Conservation (phyloP, 768 basidiomycete species). For the Agaricus subrufescens region DNA sequence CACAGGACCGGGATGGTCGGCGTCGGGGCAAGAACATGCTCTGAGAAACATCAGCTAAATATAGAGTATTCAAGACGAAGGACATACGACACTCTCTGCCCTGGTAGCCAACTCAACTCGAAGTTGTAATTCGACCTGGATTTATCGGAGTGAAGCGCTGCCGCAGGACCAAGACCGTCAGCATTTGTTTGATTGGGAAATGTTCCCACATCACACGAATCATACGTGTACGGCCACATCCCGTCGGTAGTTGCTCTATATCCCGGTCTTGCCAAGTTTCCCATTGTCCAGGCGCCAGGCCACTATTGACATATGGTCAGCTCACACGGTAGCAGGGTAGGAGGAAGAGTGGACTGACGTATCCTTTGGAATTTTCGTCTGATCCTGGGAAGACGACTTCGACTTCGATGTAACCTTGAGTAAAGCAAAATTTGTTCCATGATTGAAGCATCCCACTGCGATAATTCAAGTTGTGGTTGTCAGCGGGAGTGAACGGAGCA, state of each 20-base stretch:
- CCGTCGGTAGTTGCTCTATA: conserved; percentile 80
- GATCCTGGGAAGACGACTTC: conserved; percentile 55
- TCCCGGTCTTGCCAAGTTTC: conserved; percentile 80
- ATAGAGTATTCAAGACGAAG: neutral
- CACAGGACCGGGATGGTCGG: conserved; percentile 75
- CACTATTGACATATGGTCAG: conserved; percentile 38
- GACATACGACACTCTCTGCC: conserved; percentile 69
- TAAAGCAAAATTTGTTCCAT: conserved; percentile 91
- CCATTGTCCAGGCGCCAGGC: conserved; percentile 89
- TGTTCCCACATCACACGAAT: conserved; percentile 74
- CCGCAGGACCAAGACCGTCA: conserved; percentile 51
- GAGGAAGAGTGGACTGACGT: conserved; percentile 28
- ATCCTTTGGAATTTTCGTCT: conserved; percentile 44
- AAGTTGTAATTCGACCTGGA: conserved; percentile 48
- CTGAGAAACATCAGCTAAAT: conserved; percentile 22
- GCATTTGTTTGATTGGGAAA: conserved; percentile 63
- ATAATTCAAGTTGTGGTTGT: conserved; percentile 60
- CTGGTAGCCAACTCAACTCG: conserved; percentile 69
- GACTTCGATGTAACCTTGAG: conserved; percentile 76
- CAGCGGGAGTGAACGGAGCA: conserved; percentile 36
- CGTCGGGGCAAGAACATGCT: conserved; percentile 70
- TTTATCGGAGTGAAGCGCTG: conserved; percentile 50
- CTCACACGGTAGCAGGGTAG: neutral
- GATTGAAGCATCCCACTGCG: conserved; percentile 78
- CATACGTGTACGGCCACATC: conserved; percentile 77